Conservation (phyloP, 1,284 basidiomycete species). For the Crucibulum cyathiforme region DNA sequence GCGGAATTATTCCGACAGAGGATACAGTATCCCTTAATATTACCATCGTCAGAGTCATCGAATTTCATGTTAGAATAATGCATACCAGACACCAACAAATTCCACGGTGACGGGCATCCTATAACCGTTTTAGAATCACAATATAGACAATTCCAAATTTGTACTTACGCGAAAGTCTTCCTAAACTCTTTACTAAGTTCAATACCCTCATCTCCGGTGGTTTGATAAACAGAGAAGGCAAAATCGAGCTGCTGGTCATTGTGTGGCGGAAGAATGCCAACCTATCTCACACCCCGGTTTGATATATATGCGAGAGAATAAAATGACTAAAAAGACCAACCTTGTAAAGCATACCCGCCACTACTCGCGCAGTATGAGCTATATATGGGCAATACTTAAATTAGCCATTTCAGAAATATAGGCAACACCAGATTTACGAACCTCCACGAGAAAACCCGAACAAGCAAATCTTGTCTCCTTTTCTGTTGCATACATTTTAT, state of each 20-base stretch:
- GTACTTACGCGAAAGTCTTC: slow-evolving; percentile 22
- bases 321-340: background rate
- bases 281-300: slow-evolving; percentile 1
- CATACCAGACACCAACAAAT: slow-evolving; percentile 31
- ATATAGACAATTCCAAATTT: background rate
- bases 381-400: background rate
- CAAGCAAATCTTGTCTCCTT: slow-evolving; percentile 18
- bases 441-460: slow-evolving; percentile 21
- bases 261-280: slow-evolving; percentile 13
- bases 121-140: background rate
- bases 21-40: slow-evolving; percentile 28
- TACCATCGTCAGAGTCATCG: background rate
- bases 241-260: slow-evolving; percentile 20
- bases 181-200: slow-evolving; percentile 25
- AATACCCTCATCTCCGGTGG: slow-evolving; percentile 19
- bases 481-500: slow-evolving; percentile 1
- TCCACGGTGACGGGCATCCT: slow-evolving; percentile 21
- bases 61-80: background rate
- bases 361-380: slow-evolving; percentile 17
- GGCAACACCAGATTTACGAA: background rate
- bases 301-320: background rate
- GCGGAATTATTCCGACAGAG: slow-evolving; percentile 30
- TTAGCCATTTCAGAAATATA: background rate
- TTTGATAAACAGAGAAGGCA: slow-evolving; percentile 26
- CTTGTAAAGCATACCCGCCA: slow-evolving; percentile 22